These are phyloP conservation scores for Metarhizium brunneum DNA, from an alignment of 2,329 filamentous ascomycete species.

Conservation along the genomic window DNA sequence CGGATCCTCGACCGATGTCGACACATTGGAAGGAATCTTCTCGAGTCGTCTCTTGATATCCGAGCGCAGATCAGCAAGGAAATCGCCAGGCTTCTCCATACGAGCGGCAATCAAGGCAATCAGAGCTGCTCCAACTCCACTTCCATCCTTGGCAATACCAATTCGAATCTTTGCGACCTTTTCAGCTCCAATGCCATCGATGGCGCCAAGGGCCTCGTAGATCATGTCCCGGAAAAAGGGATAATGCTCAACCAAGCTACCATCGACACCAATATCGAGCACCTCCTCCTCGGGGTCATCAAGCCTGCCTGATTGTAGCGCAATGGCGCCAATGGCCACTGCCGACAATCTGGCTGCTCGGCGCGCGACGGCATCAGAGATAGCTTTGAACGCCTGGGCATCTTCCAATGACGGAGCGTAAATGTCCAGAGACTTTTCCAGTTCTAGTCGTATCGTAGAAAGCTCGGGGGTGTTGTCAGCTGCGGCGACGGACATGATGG, in stretches of 20 bases:
- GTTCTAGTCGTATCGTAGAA: conserved; percentile 63
- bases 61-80: conserved; percentile 30
- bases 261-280: conserved; percentile 87
- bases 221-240: conserved; percentile 86
- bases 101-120: conserved; percentile 83
- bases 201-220: conserved; percentile 66
- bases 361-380: conserved; percentile 76
- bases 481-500: conserved; percentile 79
- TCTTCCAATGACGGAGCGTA: conserved; percentile 72
- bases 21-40: conserved; percentile 19
- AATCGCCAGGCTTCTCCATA: conserved; percentile 44
- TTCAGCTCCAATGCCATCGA: conserved; percentile 66
- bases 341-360: conserved; percentile 83
- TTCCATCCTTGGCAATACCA: conserved; percentile 94
- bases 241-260: conserved; percentile 91
- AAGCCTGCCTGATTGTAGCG: conserved; percentile 72
- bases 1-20: conserved; percentile 20
- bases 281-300: conserved; percentile 55
- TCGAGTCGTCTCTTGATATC: conserved; percentile 27
- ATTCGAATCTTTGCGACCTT: conserved; percentile 86
- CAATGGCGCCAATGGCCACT: conserved; percentile 76
- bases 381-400: conserved; percentile 75
- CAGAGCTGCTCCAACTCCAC: conserved; percentile 72
- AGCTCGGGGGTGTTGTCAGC: conserved; percentile 67
- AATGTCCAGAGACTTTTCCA: conserved; percentile 69